A percentile compares a stretch with the other conserved stretches of the same genome.
Evolutionary conservation across 352 stramenopile species (phyloP).

Genomic region (Globisporangium radiosum): DNA sequence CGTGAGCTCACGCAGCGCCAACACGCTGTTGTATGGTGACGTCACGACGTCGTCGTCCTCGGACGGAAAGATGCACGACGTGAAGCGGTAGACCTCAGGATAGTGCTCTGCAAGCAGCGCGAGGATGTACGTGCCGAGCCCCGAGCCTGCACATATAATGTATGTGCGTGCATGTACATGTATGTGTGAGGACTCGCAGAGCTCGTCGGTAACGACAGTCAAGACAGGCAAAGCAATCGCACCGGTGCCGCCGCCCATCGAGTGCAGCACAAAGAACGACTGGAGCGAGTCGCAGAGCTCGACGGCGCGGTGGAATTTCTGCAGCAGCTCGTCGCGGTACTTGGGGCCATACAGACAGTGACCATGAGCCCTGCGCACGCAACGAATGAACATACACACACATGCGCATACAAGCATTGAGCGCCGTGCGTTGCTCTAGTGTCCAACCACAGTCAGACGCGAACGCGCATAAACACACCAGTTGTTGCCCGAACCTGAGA

Average conservation of each 20-base stretch:
- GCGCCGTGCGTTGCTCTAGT: too few relatives aligned
- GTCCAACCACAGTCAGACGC: not conserved
- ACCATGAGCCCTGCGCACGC: constrained; percentile 66
- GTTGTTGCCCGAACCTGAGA: constrained; percentile 90
- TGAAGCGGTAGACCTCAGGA: constrained; percentile 81
- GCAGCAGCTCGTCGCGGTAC: constrained; percentile 77
- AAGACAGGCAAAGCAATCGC: not conserved
- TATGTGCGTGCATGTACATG: not conserved
- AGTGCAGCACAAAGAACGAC: constrained; percentile 91
- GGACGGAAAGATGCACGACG: constrained; percentile 72
- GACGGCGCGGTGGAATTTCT: constrained; percentile 58
- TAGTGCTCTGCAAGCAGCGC: constrained; percentile 79
- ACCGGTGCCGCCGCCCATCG: constrained; percentile 87
- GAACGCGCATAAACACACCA: constrained; percentile 30
- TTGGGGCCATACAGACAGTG: constrained; percentile 84
- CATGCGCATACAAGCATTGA: too few relatives aligned
- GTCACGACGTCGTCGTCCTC: constrained; percentile 91
- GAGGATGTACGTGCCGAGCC: constrained; percentile 88
- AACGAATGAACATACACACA: too few relatives aligned
- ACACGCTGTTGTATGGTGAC: constrained; percentile 90
- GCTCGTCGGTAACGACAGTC: too few relatives aligned
- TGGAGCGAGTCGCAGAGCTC: constrained; percentile 90
- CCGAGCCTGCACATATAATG: constrained; percentile 40
- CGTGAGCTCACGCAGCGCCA: constrained; percentile 73
- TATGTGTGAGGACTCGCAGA: too few relatives aligned